Evolutionary conservation across 169 alveolate genomes (phyloP), one percentile per base, ranked within the genome.

Genomic region (Amoebophrya sp.): DNA sequence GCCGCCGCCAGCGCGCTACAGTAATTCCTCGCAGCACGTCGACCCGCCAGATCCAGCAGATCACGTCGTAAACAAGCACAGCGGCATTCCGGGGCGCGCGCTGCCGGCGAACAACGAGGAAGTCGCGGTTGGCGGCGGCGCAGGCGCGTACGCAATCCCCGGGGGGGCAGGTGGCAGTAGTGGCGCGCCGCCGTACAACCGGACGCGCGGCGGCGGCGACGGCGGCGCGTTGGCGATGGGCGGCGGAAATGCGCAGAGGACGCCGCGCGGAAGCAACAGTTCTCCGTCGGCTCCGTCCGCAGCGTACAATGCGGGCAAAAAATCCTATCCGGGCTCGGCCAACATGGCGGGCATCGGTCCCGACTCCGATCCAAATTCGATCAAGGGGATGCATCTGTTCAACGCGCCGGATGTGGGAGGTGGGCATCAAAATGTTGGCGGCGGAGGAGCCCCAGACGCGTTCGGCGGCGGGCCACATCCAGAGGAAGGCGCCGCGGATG

Each of bases 51-150:
- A n/a, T n/a, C n/a, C n/a, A n/a, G n/a, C n/a, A n/a, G n/a, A n/a
- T n/a, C n/a, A n/a, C n/a, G n/a, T n/a, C n/a, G n/a, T n/a, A n/a
- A n/a, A n/a, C n/a, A n/a, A n/a, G n/a, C n/a, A n/a, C n/a, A n/a
- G n/a, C n/a, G n/a, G n/a, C n/a, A n/a, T n/a, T n/a, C n/a, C n/a
- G n/a, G n/a, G n/a, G n/a, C n/a, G n/a, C n/a, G n/a, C n/a, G n/a
- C n/a, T n/a, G n/a, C n/a, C 78, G 78, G 78, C 23, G 34, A 58
- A 58, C 78, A 58, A 58, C 78, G 78, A 58, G 78, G 78, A 58
- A 29, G 26, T 58, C 7, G 34, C 78, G 7, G 78, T 58, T 1
- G 78, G 78, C 4, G 23, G 23, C 78, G 23, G 78, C 78, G 78
- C n/a, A n/a, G n/a, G n/a, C n/a, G n/a, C n/a, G n/a, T n/a, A n/a